A percentile compares a stretch with the other conserved stretches of the same genome.
Evolutionary conservation across 176 grass and related monocot species (phyloP).

Genomic region (Pharus latifolius): DNA sequence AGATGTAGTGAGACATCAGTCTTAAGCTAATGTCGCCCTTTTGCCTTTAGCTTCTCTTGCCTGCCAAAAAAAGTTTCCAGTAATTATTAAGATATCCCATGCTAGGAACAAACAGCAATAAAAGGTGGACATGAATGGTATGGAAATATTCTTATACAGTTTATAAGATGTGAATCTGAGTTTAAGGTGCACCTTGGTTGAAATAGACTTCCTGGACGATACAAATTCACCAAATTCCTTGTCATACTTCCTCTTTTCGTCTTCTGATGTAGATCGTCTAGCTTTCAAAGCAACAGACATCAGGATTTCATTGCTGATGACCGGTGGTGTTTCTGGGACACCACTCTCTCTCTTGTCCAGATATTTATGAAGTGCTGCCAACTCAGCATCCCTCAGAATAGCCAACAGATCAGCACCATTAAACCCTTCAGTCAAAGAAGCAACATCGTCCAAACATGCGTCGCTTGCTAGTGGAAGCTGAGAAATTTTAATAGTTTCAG

Average conservation of each 20-base stretch:
- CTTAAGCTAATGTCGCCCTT: constrained; percentile 83
- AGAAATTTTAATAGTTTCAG: background rate
- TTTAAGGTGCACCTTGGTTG: constrained; percentile 46
- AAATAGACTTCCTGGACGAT: constrained; percentile 70
- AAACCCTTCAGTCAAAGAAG: constrained; percentile 86
- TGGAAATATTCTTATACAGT: background rate
- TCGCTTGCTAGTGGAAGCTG: constrained; percentile 75
- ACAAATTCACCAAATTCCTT: constrained; percentile 76
- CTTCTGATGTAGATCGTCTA: constrained; percentile 62
- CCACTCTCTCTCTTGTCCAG: constrained; percentile 47
- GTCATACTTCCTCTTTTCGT: constrained; percentile 46
- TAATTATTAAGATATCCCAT: background rate
- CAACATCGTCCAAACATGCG: constrained; percentile 54
- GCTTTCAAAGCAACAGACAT: constrained; percentile 70
- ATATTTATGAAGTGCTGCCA: constrained; percentile 83
- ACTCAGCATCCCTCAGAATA: constrained; percentile 65
- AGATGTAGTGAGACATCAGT: background rate
- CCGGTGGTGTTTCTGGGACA: constrained; percentile 28
- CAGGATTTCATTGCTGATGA: constrained; percentile 68
- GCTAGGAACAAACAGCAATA: background rate
- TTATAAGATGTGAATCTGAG: background rate
- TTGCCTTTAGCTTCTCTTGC: constrained; percentile 85
- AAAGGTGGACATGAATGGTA: background rate
- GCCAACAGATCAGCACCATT: constrained; percentile 83
- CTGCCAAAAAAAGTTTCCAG: constrained; percentile 40